These are phyloP conservation scores for Ilyonectria sp. DNA, from an alignment of 2,329 filamentous ascomycete species.

Conservation along the genomic window DNA sequence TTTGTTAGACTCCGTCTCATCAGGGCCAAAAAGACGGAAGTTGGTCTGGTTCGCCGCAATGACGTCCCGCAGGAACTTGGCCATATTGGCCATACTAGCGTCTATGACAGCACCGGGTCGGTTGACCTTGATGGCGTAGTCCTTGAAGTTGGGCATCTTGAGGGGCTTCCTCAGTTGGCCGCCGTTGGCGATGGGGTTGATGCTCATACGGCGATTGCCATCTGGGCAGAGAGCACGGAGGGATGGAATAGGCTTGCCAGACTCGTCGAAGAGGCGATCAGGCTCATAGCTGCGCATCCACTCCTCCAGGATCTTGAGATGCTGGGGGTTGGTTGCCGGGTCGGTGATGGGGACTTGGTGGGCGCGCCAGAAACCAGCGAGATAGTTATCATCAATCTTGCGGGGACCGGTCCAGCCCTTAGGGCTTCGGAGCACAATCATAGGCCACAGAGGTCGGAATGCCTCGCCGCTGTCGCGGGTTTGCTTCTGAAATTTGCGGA, in stretches of 20 bases:
- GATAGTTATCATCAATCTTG: slow-evolving; percentile 78
- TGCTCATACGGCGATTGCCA: slow-evolving; percentile 80
- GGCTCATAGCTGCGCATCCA: slow-evolving; percentile 87
- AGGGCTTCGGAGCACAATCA: slow-evolving; percentile 83
- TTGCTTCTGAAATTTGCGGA: slow-evolving; percentile 78
- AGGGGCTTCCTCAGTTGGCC: slow-evolving; percentile 78
- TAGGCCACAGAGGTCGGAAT: slow-evolving; percentile 81
- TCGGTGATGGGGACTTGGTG: slow-evolving; percentile 85
- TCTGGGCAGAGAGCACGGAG: slow-evolving; percentile 76
- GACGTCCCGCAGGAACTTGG: slow-evolving; percentile 77
- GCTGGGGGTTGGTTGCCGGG: slow-evolving; percentile 74
- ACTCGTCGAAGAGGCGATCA: slow-evolving; percentile 77
- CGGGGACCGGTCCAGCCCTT: slow-evolving; percentile 87
- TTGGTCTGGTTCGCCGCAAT: slow-evolving; percentile 74
- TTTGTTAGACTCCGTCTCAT: slow-evolving; percentile 88
- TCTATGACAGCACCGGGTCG: slow-evolving; percentile 70
- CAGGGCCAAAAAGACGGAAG: slow-evolving; percentile 84
- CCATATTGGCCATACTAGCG: slow-evolving; percentile 80
- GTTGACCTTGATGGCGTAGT: slow-evolving; percentile 76
- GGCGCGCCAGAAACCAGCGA: slow-evolving; percentile 85
- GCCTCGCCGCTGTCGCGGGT: slow-evolving; percentile 79
- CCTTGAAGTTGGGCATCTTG: slow-evolving; percentile 77
- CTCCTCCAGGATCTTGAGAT: slow-evolving; percentile 78
- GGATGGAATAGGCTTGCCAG: slow-evolving; percentile 74
- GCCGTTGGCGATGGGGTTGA: slow-evolving; percentile 83